Conservation (phyloP, 2,329 filamentous ascomycete species). For the Plectosphaerella cucumerina region DNA sequence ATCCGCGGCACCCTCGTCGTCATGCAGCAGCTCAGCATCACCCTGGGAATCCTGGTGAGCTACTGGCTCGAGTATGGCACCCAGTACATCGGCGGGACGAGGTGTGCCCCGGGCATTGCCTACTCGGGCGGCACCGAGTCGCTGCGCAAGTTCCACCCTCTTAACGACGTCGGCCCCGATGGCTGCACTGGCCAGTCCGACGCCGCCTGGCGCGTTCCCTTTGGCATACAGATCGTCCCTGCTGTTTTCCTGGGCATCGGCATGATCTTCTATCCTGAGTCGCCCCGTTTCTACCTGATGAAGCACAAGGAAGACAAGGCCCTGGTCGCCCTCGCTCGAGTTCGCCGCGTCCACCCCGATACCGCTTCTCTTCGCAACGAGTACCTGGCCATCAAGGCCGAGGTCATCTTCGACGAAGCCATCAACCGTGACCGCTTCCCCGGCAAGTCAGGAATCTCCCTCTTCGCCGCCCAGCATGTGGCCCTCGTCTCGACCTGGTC, state of each 20-base stretch:
- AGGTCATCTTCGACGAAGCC: constrained; percentile 28
- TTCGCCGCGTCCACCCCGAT: constrained; percentile 27
- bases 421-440: constrained; percentile 21
- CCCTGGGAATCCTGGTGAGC: constrained; percentile 34
- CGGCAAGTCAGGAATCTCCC: constrained; percentile 20
- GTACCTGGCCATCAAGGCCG: constrained; percentile 30
- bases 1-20: constrained; percentile 44
- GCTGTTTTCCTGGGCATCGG: constrained; percentile 50
- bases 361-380: constrained; percentile 24
- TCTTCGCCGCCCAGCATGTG: constrained; percentile 25
- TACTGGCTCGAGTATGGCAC: constrained; percentile 39
- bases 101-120: constrained; percentile 41
- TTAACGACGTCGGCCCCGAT: constrained; percentile 30
- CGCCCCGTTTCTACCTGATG: constrained; percentile 29
- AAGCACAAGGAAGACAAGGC: constrained; percentile 23
- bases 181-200: constrained; percentile 40
- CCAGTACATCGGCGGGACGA: constrained; percentile 34
- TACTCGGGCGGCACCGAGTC: constrained; percentile 37
- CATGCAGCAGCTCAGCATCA: constrained; percentile 36
- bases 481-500: constrained; percentile 21
- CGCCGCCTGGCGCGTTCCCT: constrained; percentile 41
- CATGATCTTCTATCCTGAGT: constrained; percentile 46
- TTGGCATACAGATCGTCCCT: constrained; percentile 50
- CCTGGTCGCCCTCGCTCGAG: constrained; percentile 21
- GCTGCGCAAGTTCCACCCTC: constrained; percentile 35